Base-by-base conservation (phyloP, 192 early-diverging fungal genomes). In the Linnemannia hyalina region DNA sequence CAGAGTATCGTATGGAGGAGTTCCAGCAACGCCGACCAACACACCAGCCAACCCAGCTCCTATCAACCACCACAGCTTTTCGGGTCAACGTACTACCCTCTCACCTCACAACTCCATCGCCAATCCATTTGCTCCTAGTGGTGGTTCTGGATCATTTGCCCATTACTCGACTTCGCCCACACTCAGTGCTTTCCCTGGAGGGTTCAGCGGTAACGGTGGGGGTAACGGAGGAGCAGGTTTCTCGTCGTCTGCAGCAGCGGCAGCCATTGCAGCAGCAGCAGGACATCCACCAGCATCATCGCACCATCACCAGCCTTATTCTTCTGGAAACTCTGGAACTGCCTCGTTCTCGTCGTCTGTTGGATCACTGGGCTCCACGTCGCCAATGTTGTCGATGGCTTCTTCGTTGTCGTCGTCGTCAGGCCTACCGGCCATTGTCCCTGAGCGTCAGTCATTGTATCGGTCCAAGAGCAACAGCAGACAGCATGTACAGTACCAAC, bases 21-120 rank as follows among this genome's bases (percentile, higher is more conserved):
- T 86, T 1, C 84, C 84, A 44, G 84, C 84, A 10, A 86, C 84
- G 26, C 84, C 84, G 20, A 86, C 84, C 44, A 86, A 86, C 41
- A 86, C 84, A 0, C 84, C 84, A 35, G 84, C 84, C 4, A 86
- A 86, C 16, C 80, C 84, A 35, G 84, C 84, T 13, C 84, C 84
- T 3, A 86, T 86, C 54, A 86, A 68, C 42, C 80, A 70, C 52
- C 84, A 86, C 11, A 44, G 65, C 40, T 81, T 86, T 68, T 74
- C 80, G 10, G 68, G 75, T 29, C 84, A 86, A 18, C 84, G 84
- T 20, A 76, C 76, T 6, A 73, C 70, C 0, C 79, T 81, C 52
- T 86, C 79, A 7, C 84, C 84, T 16, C 75, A 86, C 54, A 77
- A 42, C 2, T 41, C 80, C 29, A 47, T 65, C 32, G 68, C 41